Conservation (phyloP, 2,329 filamentous ascomycete species). For the Aspergillus felis region DNA sequence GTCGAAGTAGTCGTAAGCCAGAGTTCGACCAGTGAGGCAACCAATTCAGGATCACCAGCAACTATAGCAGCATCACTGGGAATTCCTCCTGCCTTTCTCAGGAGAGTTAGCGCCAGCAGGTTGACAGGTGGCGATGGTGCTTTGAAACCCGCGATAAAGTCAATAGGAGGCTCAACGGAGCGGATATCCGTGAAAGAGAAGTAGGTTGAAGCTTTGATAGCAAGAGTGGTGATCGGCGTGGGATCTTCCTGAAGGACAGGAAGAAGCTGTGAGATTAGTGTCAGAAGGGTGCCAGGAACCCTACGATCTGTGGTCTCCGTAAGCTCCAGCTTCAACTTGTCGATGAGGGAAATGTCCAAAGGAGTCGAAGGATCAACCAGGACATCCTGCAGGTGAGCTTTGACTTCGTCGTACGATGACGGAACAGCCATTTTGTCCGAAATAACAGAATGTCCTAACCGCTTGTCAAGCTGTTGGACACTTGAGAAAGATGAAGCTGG, state of each 20-base stretch:
- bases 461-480: background rate
- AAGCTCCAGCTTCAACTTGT: constrained; percentile 47
- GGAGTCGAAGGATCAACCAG: constrained; percentile 41
- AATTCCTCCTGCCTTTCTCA: constrained; percentile 52
- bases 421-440: constrained; percentile 30
- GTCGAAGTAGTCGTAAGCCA: constrained; percentile 57
- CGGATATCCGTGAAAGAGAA: constrained; percentile 50
- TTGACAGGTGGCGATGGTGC: constrained; percentile 53
- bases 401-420: constrained; percentile 32
- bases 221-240: constrained; percentile 51
- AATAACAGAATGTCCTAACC: background rate
- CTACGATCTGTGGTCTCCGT: constrained; percentile 31
- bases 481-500: background rate
- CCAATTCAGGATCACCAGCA: constrained; percentile 53
- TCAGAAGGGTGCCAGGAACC: constrained; percentile 38
- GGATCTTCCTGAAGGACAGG: constrained; percentile 56
- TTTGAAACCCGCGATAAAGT: constrained; percentile 54
- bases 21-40: constrained; percentile 52
- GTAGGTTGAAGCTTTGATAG: constrained; percentile 47
- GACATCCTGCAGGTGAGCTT: constrained; percentile 44
- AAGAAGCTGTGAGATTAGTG: constrained; percentile 49
- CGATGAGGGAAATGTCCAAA: constrained; percentile 48
- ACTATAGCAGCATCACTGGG: constrained; percentile 56
- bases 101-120: constrained; percentile 51
- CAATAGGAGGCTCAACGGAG: constrained; percentile 45